phyloP scores from a whole-genome alignment of 2,329 filamentous ascomycete species.

The Coniochaeta sp. region DNA sequence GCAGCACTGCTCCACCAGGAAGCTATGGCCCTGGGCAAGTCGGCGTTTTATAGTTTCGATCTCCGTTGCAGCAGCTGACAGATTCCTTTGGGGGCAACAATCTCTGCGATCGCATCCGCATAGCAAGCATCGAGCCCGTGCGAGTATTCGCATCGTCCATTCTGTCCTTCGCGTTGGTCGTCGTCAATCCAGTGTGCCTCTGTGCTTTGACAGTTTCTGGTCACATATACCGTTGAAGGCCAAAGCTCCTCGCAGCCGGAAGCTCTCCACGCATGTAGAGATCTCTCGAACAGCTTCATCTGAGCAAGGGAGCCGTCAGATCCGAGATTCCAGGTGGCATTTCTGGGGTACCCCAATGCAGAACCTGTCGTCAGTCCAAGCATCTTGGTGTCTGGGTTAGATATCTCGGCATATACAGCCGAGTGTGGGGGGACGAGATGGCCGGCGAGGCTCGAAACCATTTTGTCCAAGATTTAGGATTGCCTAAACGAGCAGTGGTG shows the following conservation, averaged over 20 bases:
- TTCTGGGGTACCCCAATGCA: not conserved
- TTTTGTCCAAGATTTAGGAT: not conserved
- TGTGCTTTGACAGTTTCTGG: not conserved
- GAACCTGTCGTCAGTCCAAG: not conserved
- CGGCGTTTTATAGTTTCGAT: not conserved
- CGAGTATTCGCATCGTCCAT: not conserved
- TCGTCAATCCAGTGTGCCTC: not conserved
- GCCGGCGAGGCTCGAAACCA: not conserved
- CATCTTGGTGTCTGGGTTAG: not conserved
- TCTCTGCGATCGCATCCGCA: not conserved
- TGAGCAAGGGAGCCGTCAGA: not conserved
- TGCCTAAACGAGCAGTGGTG: not conserved
- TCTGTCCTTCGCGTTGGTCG: not conserved
- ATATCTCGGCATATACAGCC: not conserved
- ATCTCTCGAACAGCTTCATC: not conserved
- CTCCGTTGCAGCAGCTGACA: not conserved
- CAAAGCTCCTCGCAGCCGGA: not conserved
- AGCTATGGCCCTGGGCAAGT: not conserved
- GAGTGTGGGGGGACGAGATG: not conserved
- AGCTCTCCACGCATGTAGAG: not conserved
- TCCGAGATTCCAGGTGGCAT: not conserved
- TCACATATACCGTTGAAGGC: not conserved
- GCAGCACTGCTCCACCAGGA: not conserved
- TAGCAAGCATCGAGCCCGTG: not conserved
- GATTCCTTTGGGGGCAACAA: not conserved